phyloP scores from a whole-genome alignment of 1,284 basidiomycete genomes.

The Meira miltonrushii region DNA sequence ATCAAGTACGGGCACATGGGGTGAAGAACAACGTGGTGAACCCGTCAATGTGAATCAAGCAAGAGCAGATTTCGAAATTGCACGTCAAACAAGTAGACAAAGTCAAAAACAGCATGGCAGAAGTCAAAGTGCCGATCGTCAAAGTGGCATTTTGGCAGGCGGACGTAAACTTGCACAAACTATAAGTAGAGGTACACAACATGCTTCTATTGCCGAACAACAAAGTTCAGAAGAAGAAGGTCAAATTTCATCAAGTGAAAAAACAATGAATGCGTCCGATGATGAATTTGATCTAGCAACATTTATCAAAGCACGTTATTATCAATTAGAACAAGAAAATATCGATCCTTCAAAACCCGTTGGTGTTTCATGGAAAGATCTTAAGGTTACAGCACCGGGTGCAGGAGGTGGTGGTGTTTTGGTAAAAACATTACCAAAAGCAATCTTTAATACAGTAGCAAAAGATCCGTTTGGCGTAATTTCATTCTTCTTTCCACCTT shows the following conservation, averaged over 20 bases:
- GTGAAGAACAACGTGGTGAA: slow-evolving; percentile 26
- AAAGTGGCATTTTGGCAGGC: slow-evolving; percentile 8
- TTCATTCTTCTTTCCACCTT: slow-evolving; percentile 22
- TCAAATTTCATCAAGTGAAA: background rate
- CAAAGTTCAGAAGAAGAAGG: slow-evolving; percentile 3
- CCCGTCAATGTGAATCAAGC: slow-evolving; percentile 29
- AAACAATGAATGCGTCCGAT: slow-evolving; percentile 11
- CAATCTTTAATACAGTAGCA: slow-evolving; percentile 34
- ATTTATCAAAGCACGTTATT: slow-evolving; percentile 27
- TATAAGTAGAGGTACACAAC: slow-evolving; percentile 18
- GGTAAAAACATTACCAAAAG: slow-evolving; percentile 37
- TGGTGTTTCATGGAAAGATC: slow-evolving; percentile 36
- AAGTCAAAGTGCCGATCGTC: slow-evolving; percentile 5
- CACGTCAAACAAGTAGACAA: slow-evolving; percentile 15
- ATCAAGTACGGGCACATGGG: slow-evolving; percentile 30
- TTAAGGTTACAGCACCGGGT: slow-evolving; percentile 29
- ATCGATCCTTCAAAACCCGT: slow-evolving; percentile 33
- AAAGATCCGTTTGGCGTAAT: slow-evolving; percentile 34
- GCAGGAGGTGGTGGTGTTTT: slow-evolving; percentile 32
- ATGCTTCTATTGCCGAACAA: slow-evolving; percentile 8
- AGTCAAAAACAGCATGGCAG: slow-evolving; percentile 1
- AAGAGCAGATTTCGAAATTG: slow-evolving; percentile 26
- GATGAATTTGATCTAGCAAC: slow-evolving; percentile 28
- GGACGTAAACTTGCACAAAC: slow-evolving; percentile 10
- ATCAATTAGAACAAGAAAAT: slow-evolving; percentile 25